Base-by-base conservation (phyloP, 2,329 filamentous ascomycete genomes). In the Neofusicoccum umdonicola region DNA sequence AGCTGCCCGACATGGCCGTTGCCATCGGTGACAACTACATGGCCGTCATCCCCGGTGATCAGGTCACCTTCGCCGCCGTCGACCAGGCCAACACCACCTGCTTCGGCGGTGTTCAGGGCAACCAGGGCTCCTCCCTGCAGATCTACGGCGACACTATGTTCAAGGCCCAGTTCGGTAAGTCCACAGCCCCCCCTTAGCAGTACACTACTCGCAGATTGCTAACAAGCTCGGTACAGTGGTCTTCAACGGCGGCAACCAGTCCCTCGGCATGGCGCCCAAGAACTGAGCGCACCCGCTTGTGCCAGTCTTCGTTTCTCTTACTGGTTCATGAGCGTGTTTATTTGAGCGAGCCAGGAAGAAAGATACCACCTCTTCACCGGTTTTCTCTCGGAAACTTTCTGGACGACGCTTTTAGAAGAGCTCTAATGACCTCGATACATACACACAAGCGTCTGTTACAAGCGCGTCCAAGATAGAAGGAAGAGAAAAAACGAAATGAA, bases 41-140 rank as follows among this genome's bases (percentile, higher is more conserved):
- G 81, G 87, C 87, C 15, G 83, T 77, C 42, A 79, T 88, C 41
- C 82, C 81, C 64, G 86, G 85, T 5, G 71, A 72, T 27, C 80
- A 72, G 65, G 72, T 79, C 67, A 78, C 72, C 7, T 79, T 78
- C 56, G 74, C 77, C 9, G 66, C 73, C 7, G 74, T 77, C 37
- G 77, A 78, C 48, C 47, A 73, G 44, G 71, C 72, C 45, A 79
- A 79, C 58, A 80, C 81, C 47, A 85, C 80, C 63, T 91, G 89
- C 80, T 90, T 89, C 69, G 89, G 88, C 66, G 88, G 88, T 69
- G 77, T 91, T 17, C 89, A 91, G 78, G 81, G 84, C 37, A 85
- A 84, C 52, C 71, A 71, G 63, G 80, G 82, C 1, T 78, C 79
- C 13, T 77, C 79, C 34, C 74, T 89, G 42, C 85, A 88, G 75